phyloP scores from a whole-genome alignment of 371 early-diverging fungal genomes.

The Mortierella sp. region DNA sequence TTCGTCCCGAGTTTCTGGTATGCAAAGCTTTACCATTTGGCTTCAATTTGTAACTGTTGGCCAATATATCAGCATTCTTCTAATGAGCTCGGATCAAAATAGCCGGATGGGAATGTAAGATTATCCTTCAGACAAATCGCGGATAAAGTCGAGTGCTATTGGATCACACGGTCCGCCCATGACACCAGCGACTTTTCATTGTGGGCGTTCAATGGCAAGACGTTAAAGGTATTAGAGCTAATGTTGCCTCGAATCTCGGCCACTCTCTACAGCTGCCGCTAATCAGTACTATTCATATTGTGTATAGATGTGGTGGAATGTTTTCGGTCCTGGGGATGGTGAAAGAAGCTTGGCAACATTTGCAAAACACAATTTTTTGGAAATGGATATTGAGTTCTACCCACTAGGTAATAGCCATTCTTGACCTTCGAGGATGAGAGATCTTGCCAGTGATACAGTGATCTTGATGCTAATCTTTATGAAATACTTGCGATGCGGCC shows the following conservation, averaged over 20 bases:
- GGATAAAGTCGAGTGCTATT: slow-evolving; percentile 79
- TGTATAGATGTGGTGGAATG: slow-evolving; percentile 56
- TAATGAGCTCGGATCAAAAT: neutral
- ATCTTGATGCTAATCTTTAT: neutral
- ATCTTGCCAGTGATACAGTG: neutral
- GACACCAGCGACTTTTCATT: slow-evolving; percentile 70
- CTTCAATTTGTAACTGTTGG: neutral
- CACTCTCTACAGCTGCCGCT: neutral
- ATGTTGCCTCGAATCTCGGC: neutral
- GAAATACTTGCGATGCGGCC: neutral
- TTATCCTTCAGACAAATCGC: slow-evolving; percentile 61
- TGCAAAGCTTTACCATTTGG: neutral
- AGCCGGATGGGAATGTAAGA: slow-evolving; percentile 56
- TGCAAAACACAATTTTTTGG: slow-evolving; percentile 57
- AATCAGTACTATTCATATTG: too few species aligned
- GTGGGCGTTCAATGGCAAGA: slow-evolving; percentile 81
- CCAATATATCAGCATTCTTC: neutral
- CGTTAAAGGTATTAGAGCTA: slow-evolving; percentile 68
- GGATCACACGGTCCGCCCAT: slow-evolving; percentile 70
- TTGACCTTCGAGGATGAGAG: neutral
- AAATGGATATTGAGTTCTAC: slow-evolving; percentile 83
- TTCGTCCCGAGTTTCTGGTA: slow-evolving; percentile 55
- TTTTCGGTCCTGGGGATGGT: slow-evolving; percentile 46
- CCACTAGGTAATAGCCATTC: slow-evolving; percentile 72
- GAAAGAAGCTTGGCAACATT: slow-evolving; percentile 44